phyloP scores from a whole-genome alignment of 1,284 basidiomycete species.

The Volvariella volvacea region DNA sequence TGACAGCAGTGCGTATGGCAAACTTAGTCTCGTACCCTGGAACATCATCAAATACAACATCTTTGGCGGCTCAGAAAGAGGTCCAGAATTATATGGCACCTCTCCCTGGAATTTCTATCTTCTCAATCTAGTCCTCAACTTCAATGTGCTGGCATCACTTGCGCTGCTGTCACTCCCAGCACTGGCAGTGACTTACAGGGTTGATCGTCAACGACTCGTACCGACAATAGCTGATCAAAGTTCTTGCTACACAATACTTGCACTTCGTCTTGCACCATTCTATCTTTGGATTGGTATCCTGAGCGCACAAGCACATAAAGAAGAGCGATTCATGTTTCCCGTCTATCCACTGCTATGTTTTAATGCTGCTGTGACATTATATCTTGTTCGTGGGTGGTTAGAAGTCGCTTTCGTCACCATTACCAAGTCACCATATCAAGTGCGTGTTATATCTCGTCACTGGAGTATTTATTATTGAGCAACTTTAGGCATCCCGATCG shows the following conservation, averaged over 20 bases:
- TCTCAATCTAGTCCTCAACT: slow-evolving; percentile 85
- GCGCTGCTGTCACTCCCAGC: slow-evolving; percentile 79
- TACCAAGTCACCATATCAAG: slow-evolving; percentile 81
- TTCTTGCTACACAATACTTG: slow-evolving; percentile 74
- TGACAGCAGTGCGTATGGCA: slow-evolving; percentile 88
- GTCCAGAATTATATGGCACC: slow-evolving; percentile 92
- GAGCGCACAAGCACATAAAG: slow-evolving; percentile 86
- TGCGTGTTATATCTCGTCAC: slow-evolving; percentile 28
- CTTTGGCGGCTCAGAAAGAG: slow-evolving; percentile 72
- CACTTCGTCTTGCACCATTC: slow-evolving; percentile 73
- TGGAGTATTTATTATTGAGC: slow-evolving; percentile 8
- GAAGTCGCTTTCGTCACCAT: slow-evolving; percentile 69
- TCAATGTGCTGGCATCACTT: slow-evolving; percentile 82
- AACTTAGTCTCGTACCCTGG: slow-evolving; percentile 76
- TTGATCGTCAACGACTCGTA: slow-evolving; percentile 80
- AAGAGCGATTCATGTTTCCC: slow-evolving; percentile 98
- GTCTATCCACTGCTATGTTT: slow-evolving; percentile 90
- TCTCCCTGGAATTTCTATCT: slow-evolving; percentile 83
- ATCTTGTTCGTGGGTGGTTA: slow-evolving; percentile 79
- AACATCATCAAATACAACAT: slow-evolving; percentile 96
- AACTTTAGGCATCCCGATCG: slow-evolving; percentile 65
- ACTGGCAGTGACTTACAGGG: slow-evolving; percentile 66
- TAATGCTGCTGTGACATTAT: slow-evolving; percentile 86
- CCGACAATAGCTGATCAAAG: slow-evolving; percentile 53
- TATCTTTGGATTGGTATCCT: slow-evolving; percentile 88